Evolutionary conservation across 495 filamentous ascomycete genomes (phyloP).

Genomic region (Viridothelium virens): DNA sequence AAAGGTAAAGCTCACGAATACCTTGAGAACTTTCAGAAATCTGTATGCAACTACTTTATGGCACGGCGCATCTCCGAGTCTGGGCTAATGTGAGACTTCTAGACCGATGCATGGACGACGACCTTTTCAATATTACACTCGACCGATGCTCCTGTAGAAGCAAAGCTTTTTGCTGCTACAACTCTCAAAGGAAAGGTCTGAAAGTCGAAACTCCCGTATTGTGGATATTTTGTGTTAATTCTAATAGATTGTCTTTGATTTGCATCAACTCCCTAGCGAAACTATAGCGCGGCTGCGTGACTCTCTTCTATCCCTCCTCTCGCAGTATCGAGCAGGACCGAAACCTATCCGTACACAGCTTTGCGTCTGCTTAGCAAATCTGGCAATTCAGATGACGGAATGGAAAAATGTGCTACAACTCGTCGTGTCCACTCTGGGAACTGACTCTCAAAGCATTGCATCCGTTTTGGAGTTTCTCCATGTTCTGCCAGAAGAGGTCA

Average conservation of each 20-base stretch:
- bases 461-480: constrained; percentile 91
- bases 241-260: constrained; percentile 67
- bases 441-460: constrained; percentile 63
- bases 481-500: constrained; percentile 97
- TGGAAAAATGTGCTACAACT: constrained; percentile 90
- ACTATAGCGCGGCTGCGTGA: constrained; percentile 69
- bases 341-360: constrained; percentile 90
- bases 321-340: constrained; percentile 69
- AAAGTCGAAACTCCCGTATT: constrained; percentile 6
- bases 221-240: not conserved
- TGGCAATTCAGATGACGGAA: constrained; percentile 89
- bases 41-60: constrained; percentile 48
- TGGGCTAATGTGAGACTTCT: constrained; percentile 18
- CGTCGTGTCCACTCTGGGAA: constrained; percentile 71
- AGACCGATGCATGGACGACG: constrained; percentile 84
- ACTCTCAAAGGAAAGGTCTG: constrained; percentile 95
- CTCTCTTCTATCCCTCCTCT: constrained; percentile 71
- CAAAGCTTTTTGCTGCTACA: constrained; percentile 90
- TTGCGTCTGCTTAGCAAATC: constrained; percentile 84
- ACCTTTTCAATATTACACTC: constrained; percentile 80
- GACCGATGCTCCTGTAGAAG: constrained; percentile 61
- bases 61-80: not conserved
- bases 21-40: constrained; percentile 96
- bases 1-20: constrained; percentile 87
- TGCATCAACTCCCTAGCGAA: constrained; percentile 73